Base-by-base conservation (phyloP, 805 yeast species). In the Allodekkera sacchari region DNA sequence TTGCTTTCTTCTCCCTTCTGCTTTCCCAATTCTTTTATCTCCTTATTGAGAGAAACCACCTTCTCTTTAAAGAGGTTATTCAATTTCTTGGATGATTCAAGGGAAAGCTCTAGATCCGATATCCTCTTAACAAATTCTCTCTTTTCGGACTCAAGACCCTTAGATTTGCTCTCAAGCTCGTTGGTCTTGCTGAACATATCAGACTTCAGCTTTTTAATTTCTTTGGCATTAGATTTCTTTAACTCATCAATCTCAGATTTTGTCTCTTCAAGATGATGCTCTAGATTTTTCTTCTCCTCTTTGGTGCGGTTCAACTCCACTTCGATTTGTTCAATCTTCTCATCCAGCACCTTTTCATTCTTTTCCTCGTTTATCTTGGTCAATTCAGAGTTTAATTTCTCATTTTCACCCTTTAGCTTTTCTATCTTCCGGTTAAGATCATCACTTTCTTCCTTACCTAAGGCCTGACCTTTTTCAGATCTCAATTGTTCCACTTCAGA, bases 61-160 rank as follows among this genome's bases (percentile, higher is more conserved):
- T 52, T 54, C 4, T 50, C 50, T 20, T 51, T 45, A 29, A 48
- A 52, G 22, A 46, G 29, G 20, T 42, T 44, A 17, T 38, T 37
- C 22, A 51, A 27, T 17, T 44, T 49, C 5, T 39, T 32, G 11
- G 42, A 30, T 0, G 57, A 47, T n/a, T 43, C 44, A n/a, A 45
- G 17, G 4, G 54, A 33, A 11, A 44, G 35, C 30, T 47, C 42
- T 16, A 48, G 28, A 10, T 40, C 44, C 2, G 22, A 19, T 33
- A 41, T 25, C 35, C 37, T 27, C 22, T 22, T 14, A 10, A 23
- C 23, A 9, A 37, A 24, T n/a, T 20, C 22, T 12, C 20, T 28
- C 4, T 28, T 23, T 25, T 42, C 34, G 15, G 16, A 17, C 6
- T 27, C 22, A 8, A 23, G 22, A 10, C 15, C n/a, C n/a, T n/a